A percentile compares a stretch with the other conserved stretches of the same genome.
Conservation (phyloP, 2,329 filamentous ascomycete genomes). For the Epichloe gansuensis region DNA sequence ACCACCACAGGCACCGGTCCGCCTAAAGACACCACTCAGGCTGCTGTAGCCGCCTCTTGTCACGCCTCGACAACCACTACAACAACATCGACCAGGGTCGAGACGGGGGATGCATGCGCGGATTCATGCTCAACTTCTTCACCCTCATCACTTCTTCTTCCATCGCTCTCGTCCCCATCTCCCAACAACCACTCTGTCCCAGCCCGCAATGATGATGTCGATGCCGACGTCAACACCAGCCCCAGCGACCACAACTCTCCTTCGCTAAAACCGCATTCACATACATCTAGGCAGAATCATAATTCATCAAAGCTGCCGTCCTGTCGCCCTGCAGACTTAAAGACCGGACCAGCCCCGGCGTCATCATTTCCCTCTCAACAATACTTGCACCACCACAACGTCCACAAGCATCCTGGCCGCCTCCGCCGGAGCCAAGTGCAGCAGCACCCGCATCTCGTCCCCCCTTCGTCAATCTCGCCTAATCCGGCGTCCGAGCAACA, state of each 20-base stretch:
- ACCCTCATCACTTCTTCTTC: background rate
- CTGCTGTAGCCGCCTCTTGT: too few relatives aligned
- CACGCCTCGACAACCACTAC: background rate
- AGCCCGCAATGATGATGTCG: background rate
- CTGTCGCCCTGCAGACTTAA: slow-evolving; percentile 39
- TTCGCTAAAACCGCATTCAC: slow-evolving; percentile 24
- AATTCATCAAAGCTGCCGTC: slow-evolving; percentile 43
- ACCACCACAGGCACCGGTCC: background rate
- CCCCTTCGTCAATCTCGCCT: slow-evolving; percentile 14
- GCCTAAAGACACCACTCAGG: background rate
- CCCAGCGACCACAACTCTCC: background rate
- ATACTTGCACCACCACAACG: slow-evolving; percentile 9
- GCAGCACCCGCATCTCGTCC: slow-evolving; percentile 2
- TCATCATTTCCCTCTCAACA: slow-evolving; percentile 11
- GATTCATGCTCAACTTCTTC: background rate
- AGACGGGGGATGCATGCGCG: background rate
- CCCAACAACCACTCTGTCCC: background rate
- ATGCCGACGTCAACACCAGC: background rate
- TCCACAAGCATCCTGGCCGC: slow-evolving; percentile 3
- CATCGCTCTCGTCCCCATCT: background rate
- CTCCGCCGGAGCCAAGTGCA: background rate
- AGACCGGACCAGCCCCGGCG: slow-evolving; percentile 15
- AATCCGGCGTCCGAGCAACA: slow-evolving; percentile 13
- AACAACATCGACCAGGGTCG: background rate
- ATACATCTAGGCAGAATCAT: slow-evolving; percentile 33